Percentiles rank a stretch among this genome's conserved stretches.
Conservation (phyloP, 495 filamentous ascomycete genomes). For the Bacidia gigantensis region DNA sequence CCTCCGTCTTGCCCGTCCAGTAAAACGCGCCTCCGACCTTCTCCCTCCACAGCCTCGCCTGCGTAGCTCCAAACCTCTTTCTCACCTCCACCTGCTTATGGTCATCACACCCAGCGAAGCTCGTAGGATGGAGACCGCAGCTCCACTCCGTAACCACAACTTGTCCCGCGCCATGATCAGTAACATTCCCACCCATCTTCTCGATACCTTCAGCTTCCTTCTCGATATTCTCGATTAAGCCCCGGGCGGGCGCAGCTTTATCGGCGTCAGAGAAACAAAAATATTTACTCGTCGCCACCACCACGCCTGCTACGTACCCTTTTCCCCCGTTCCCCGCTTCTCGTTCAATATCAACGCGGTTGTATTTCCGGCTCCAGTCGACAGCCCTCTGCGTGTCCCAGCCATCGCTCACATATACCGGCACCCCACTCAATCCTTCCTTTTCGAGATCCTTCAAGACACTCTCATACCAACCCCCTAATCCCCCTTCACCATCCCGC, state of each 20-base stretch:
- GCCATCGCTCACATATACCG: constrained; percentile 41
- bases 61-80: constrained; percentile 31
- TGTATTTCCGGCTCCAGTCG: background rate
- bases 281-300: constrained; percentile 44
- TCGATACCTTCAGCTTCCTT: constrained; percentile 20
- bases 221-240: constrained; percentile 30
- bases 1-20: constrained; percentile 42
- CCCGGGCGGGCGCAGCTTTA: constrained; percentile 29
- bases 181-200: constrained; percentile 22
- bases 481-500: constrained; percentile 15
- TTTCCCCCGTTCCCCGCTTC: background rate
- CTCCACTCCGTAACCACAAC: constrained; percentile 42
- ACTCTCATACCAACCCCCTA: constrained; percentile 40
- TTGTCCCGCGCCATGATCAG: constrained; percentile 31
- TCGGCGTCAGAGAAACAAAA: constrained; percentile 36
- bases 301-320: constrained; percentile 27
- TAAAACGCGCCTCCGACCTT: constrained; percentile 36
- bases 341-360: background rate
- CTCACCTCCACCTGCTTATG: constrained; percentile 16
- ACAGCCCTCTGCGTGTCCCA: constrained; percentile 31
- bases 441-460: constrained; percentile 26
- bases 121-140: constrained; percentile 32
- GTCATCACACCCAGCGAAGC: constrained; percentile 27
- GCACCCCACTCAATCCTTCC: constrained; percentile 28
- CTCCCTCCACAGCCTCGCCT: constrained; percentile 30